Conservation (phyloP, 1,284 basidiomycete genomes). For the Leucoagaricus sp. region DNA sequence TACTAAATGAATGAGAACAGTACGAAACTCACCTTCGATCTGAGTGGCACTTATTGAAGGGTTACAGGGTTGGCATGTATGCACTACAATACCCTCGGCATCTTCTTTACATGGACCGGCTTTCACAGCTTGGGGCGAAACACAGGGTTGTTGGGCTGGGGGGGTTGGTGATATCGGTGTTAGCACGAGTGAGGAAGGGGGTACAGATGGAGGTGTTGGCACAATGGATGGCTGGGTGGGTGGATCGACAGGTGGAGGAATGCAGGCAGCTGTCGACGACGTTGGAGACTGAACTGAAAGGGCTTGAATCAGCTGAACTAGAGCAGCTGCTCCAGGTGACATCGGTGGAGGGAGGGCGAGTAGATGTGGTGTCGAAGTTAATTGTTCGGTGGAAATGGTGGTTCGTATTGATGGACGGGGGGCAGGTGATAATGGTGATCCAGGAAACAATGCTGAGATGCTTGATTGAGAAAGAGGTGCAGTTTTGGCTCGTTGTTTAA, state of each 20-base stretch:
- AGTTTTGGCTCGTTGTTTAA: slow-evolving; percentile 3
- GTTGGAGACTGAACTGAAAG: slow-evolving; percentile 14
- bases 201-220: slow-evolving; percentile 17
- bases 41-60: slow-evolving; percentile 64
- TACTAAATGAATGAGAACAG: slow-evolving; percentile 11
- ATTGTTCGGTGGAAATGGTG: neutral
- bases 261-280: neutral
- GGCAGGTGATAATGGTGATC: neutral
- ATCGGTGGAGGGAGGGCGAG: slow-evolving; percentile 7
- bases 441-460: neutral
- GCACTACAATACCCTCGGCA: slow-evolving; percentile 46
- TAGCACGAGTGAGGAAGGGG: slow-evolving; percentile 19
- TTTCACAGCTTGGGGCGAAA: slow-evolving; percentile 39
- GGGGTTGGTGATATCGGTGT: slow-evolving; percentile 13
- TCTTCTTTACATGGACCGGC: slow-evolving; percentile 21
- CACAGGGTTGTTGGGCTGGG: slow-evolving; percentile 27
- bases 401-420: neutral
- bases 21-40: slow-evolving; percentile 55
- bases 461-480: neutral
- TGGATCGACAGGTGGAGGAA: neutral
- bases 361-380: neutral
- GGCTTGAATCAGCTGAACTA: slow-evolving; percentile 13
- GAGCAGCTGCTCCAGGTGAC: slow-evolving; percentile 13
- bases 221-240: slow-evolving; percentile 21
- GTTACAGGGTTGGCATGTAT: slow-evolving; percentile 58